phyloP scores from a whole-genome alignment of 305 asterid genomes.

The Nicotiana rustica region DNA sequence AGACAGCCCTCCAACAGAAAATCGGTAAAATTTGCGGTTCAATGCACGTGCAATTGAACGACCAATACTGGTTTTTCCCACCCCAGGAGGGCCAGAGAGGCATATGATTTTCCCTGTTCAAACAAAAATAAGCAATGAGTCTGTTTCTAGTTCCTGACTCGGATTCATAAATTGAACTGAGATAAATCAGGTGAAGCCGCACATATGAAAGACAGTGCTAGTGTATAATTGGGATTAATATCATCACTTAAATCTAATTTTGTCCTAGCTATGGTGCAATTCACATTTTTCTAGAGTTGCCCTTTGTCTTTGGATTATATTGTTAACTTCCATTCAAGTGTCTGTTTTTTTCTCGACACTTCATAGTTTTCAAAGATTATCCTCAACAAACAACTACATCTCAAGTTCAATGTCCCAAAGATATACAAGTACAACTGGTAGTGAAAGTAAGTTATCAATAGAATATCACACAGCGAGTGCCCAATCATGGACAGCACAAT shows the following conservation, averaged over 20 bases:
- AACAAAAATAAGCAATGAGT: slow-evolving; percentile 14
- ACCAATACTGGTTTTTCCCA: slow-evolving; percentile 99
- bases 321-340: not conserved
- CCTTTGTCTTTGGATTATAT: slow-evolving; percentile 7
- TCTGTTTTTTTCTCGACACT: not conserved
- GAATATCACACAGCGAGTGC: not conserved
- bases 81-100: slow-evolving; percentile 99
- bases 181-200: slow-evolving; percentile 33
- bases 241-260: not conserved
- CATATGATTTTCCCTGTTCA: slow-evolving; percentile 88
- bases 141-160: slow-evolving; percentile 31
- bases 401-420: not conserved
- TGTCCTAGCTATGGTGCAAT: slow-evolving; percentile 20
- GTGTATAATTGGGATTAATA: not conserved
- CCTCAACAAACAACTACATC: slow-evolving; percentile 20
- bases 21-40: slow-evolving; percentile 96
- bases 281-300: slow-evolving; percentile 23
- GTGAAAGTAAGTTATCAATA: not conserved
- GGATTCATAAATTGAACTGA: slow-evolving; percentile 33
- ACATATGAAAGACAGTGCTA: not conserved
- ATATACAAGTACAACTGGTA: not conserved
- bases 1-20: slow-evolving; percentile 98
- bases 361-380: slow-evolving; percentile 4
- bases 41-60: slow-evolving; percentile 98
- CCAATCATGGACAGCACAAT: not conserved